Evolutionary conservation across 768 basidiomycete species (phyloP), one percentile per base, ranked within the genome.

Genomic region (Termitomyces sp.): DNA sequence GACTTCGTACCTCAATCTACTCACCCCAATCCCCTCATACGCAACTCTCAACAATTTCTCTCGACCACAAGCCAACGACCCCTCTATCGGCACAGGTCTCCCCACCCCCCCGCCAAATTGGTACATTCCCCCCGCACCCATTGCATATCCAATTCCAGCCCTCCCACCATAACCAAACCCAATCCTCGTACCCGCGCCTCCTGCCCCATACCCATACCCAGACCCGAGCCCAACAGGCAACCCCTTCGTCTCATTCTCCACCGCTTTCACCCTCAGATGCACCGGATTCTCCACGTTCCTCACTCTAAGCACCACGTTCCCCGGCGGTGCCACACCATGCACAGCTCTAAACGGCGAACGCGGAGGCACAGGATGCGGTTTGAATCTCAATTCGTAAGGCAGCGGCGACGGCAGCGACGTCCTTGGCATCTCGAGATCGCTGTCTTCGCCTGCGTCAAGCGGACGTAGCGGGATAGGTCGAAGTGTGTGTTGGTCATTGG

Each of bases 221-320:
- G 66, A 17, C 75, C 63, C 60, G 72, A 66, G 17, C 74, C 79
- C 5, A 71, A 69, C 60, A 15, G 35, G 23, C 49, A 50, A 9
- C 71, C 69, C 62, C 64, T 73, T 50, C 19, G 31, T 35, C 65
- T 80, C 66, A 62, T 85, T 86, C 63, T 82, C 78, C 63, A 85
- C 68, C n/a, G 86, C 87, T 65, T 75, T 76, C 42, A 87, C 64
- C 3, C 85, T 73, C 50, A 87, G 71, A 58, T 79, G 74, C 44
- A 80, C 73, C 6, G 85, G 85, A 62, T 89, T 88, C 53, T 79
- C 72, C 5, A 87, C 75, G 3, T 79, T 80, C 8, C 87, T 75
- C 61, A 81, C 71, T 30, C 86, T 77, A 61, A 55, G 31, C 49
- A 62, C 45, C 44, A 48, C 55, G 19, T 37, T 26, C 9, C 53